A percentile compares a stretch with the other conserved stretches of the same genome.
phyloP scores from a whole-genome alignment of 2,329 filamentous ascomycete genomes.

The Xylariaceae sp. region DNA sequence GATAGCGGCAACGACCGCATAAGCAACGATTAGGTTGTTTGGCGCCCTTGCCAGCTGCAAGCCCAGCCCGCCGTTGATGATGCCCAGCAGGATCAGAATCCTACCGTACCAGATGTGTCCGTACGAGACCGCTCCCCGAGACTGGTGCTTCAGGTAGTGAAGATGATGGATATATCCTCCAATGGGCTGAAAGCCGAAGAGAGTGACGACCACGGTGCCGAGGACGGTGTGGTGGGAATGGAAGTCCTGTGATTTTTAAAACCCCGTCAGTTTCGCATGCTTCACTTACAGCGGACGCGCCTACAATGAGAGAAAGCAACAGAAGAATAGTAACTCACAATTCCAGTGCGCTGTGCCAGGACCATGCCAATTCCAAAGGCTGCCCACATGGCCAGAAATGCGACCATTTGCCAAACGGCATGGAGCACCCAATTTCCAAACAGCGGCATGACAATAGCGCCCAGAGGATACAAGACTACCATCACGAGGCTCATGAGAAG shows the following conservation, averaged over 20 bases:
- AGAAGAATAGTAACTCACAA: constrained; percentile 20
- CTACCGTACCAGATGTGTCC: constrained; percentile 60
- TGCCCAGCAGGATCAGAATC: constrained; percentile 49
- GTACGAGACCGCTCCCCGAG: constrained; percentile 48
- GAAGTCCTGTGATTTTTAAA: constrained; percentile 40
- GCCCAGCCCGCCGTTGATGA: constrained; percentile 60
- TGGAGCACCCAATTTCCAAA: constrained; percentile 55
- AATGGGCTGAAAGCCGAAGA: constrained; percentile 53
- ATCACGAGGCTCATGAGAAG: constrained; percentile 58
- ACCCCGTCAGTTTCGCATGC: too few species aligned
- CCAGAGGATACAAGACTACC: constrained; percentile 54
- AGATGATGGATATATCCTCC: constrained; percentile 54
- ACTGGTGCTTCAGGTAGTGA: constrained; percentile 42
- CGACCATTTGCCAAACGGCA: constrained; percentile 48
- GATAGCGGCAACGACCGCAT: constrained; percentile 49
- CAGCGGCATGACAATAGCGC: constrained; percentile 55
- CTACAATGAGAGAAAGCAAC: too few species aligned
- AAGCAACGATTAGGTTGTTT: constrained; percentile 44
- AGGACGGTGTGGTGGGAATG: constrained; percentile 48
- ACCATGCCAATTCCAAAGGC: constrained; percentile 51
- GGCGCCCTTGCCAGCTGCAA: constrained; percentile 43
- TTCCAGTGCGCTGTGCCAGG: constrained; percentile 31
- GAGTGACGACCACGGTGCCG: constrained; percentile 48
- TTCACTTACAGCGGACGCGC: too few species aligned
- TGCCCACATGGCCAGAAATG: constrained; percentile 52